Conservation (phyloP, 2,329 filamentous ascomycete species). For the Penicillium sp. region DNA sequence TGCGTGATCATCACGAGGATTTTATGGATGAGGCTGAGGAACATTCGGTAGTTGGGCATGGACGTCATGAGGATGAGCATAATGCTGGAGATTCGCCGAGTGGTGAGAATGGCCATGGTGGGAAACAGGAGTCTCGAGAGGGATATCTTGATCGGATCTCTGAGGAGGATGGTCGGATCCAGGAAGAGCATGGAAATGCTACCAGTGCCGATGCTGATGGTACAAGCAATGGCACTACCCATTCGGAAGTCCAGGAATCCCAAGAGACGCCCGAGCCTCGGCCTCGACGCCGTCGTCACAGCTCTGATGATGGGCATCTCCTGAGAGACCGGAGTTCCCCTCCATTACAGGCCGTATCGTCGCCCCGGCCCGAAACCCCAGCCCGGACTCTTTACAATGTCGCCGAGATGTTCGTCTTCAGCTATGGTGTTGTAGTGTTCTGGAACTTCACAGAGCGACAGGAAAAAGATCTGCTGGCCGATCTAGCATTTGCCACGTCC, state of each 20-base stretch:
- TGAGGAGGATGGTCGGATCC: conserved; percentile 19
- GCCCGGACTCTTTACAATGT: conserved; percentile 69
- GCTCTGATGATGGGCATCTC: conserved; percentile 29
- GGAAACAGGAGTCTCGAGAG: conserved; percentile 14
- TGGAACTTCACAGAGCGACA: conserved; percentile 98
- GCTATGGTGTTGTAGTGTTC: conserved; percentile 95
- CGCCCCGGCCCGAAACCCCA: conserved; percentile 47
- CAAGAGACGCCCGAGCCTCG: conserved; percentile 18
- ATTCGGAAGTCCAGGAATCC: conserved; percentile 8
- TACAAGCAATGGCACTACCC: conserved; percentile 2
- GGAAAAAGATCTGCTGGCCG: conserved; percentile 93
- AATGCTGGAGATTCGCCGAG: conserved; percentile 24
- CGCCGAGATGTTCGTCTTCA: conserved; percentile 96
- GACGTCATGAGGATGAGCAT: conserved; percentile 36
- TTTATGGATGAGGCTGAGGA: conserved; percentile 72
- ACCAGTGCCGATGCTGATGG: conserved; percentile 7
- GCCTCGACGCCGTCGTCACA: conserved; percentile 27
- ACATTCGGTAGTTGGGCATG: conserved; percentile 48
- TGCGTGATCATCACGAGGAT: conserved; percentile 84
- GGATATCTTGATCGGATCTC: conserved; percentile 20
- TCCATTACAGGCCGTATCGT: conserved; percentile 50
- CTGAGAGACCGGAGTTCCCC: conserved; percentile 34
- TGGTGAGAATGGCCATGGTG: conserved; percentile 15
- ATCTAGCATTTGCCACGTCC: conserved; percentile 77
- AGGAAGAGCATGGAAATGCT: conserved; percentile 15